These are phyloP conservation scores for Rhodofomes roseus DNA, from an alignment of 1,284 basidiomycete species.

Conservation along the genomic window DNA sequence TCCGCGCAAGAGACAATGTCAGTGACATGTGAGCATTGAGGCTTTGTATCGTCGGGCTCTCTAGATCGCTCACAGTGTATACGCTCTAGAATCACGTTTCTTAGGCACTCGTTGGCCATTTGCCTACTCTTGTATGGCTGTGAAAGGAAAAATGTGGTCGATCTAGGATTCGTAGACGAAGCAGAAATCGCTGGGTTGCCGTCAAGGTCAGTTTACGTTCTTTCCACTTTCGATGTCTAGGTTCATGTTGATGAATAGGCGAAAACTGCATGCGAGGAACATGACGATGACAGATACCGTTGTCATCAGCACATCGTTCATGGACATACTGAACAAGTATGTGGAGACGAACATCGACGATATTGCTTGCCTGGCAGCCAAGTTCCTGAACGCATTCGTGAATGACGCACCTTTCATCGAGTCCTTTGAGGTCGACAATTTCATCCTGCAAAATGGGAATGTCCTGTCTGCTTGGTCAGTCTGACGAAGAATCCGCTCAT, in stretches of 20 bases:
- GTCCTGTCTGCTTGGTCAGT: slow-evolving; percentile 54
- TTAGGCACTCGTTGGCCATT: slow-evolving; percentile 52
- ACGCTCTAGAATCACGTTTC: slow-evolving; percentile 35
- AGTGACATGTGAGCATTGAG: slow-evolving; percentile 15
- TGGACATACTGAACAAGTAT: slow-evolving; percentile 50
- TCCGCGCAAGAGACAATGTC: slow-evolving; percentile 23
- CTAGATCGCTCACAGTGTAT: not conserved
- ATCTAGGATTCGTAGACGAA: slow-evolving; percentile 40
- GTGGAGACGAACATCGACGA: slow-evolving; percentile 46
- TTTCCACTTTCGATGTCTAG: not conserved
- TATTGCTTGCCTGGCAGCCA: slow-evolving; percentile 50
- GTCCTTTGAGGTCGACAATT: slow-evolving; percentile 65
- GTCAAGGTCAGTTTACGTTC: slow-evolving; percentile 40
- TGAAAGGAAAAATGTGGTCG: slow-evolving; percentile 43
- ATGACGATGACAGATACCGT: slow-evolving; percentile 49
- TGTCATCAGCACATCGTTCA: slow-evolving; percentile 50
- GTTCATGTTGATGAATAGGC: slow-evolving; percentile 31
- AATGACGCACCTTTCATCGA: slow-evolving; percentile 56
- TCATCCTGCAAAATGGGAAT: slow-evolving; percentile 57
- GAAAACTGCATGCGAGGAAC: slow-evolving; percentile 42
- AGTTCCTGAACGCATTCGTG: slow-evolving; percentile 59
- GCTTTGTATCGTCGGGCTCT: not conserved
- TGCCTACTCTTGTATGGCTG: slow-evolving; percentile 66
- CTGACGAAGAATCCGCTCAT: not conserved
- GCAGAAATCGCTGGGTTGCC: slow-evolving; percentile 48